Evolutionary conservation across 1,284 basidiomycete genomes (phyloP), one percentile per base, ranked within the genome.

Genomic region (Sanghuangporus weigelae): DNA sequence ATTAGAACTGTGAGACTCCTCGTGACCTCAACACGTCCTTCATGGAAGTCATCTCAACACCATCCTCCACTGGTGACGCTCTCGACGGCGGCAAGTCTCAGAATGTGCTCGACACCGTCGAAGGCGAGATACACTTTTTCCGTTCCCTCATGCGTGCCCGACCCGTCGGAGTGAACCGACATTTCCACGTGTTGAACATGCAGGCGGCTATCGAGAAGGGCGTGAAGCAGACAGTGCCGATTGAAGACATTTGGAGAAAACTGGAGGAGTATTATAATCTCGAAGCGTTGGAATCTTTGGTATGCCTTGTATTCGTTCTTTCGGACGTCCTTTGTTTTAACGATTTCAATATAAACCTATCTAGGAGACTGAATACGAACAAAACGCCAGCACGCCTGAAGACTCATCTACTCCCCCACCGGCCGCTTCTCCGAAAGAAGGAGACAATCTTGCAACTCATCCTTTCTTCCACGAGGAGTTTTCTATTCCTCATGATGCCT

Each of bases 11-110:
- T 2, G 26, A 31, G 26, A 5, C 26, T 31, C 26, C 59, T 98
- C 94, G 57, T 98, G 95, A 73, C 98, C 94, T 95, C 77, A 98
- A 96, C 4, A 98, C 31, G 16, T 36, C 26, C 16, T 31, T 11
- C 35, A 71, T 72, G 69, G 66, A 69, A 50, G 40, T 66, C 54
- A 65, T 68, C 55, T 66, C 66, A 48, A 62, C 66, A 16, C 57
- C 65, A 21, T 31, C 21, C 38, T 49, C 46, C 39, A 42, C n/a
- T 19, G 39, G 36, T 21, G 48, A 35, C 16, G 21, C n/a, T 19
- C 7, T 46, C 44, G 44, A 46, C 44, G 21, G 44, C 44, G 44
- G 44, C 44, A 44, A 62, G 53, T 35, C 53, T 11, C 55, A 67
- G 14, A 67, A 65, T 31, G 75, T 89, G 70, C 82, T 93, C 31